These are phyloP conservation scores for Beauveria bassiana DNA, from an alignment of 2,329 filamentous ascomycete species.

Conservation along the genomic window DNA sequence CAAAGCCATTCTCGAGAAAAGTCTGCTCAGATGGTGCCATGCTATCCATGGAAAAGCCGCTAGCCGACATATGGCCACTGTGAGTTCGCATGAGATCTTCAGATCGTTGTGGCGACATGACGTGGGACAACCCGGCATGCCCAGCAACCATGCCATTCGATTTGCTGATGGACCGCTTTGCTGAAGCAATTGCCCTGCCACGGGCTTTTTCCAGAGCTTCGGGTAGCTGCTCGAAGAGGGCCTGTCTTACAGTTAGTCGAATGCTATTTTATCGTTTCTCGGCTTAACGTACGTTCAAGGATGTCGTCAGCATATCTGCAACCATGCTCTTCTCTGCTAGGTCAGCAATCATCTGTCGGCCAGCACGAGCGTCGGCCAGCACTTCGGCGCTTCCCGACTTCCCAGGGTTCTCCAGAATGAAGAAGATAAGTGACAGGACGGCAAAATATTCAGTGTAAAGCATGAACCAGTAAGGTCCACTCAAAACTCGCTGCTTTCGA, in stretches of 20 bases:
- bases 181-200: constrained; percentile 22
- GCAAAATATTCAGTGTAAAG: constrained; percentile 80
- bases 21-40: constrained; percentile 22
- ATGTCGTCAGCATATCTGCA: constrained; percentile 74
- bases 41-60: constrained; percentile 26
- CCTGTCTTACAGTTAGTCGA: constrained; percentile 37
- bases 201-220: constrained; percentile 54
- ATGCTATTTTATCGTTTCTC: background rate
- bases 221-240: constrained; percentile 77
- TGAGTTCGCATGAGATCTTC: constrained; percentile 27
- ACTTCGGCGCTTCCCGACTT: constrained; percentile 70
- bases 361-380: constrained; percentile 75
- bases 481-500: constrained; percentile 64
- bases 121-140: constrained; percentile 22
- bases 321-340: constrained; percentile 80
- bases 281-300: constrained; percentile 57
- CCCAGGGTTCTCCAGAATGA: constrained; percentile 71
- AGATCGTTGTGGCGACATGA: constrained; percentile 26
- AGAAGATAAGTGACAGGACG: constrained; percentile 71
- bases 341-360: constrained; percentile 71
- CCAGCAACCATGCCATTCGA: constrained; percentile 25
- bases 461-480: constrained; percentile 80
- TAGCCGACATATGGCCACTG: constrained; percentile 19
- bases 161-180: constrained; percentile 20
- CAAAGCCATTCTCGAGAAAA: constrained; percentile 30